Evolutionary conservation across 169 alveolate species (phyloP).

Genomic region (Perkinsus olseni): DNA sequence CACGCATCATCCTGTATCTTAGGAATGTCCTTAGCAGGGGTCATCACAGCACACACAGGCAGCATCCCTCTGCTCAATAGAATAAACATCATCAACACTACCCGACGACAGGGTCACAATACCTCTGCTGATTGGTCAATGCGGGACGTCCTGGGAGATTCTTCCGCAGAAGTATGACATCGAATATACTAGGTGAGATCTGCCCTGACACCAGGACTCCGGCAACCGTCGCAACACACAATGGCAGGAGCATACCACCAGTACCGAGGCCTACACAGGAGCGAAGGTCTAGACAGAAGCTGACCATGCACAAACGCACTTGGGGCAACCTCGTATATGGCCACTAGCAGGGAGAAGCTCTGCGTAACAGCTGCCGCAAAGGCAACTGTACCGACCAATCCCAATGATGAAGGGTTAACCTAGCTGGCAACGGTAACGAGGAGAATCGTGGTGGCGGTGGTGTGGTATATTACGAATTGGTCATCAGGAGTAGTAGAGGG

Average conservation of each 20-base stretch:
- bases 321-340: background rate
- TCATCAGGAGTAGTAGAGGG: background rate
- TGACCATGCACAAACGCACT: background rate
- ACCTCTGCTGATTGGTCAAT: background rate
- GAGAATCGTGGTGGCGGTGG: background rate
- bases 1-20: background rate
- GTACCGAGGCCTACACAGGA: background rate
- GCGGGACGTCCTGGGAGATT: background rate
- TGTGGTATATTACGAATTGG: background rate
- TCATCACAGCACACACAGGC: background rate
- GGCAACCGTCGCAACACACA: background rate
- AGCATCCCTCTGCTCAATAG: background rate
- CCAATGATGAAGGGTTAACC: background rate
- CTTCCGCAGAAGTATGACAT: background rate
- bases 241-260: background rate
- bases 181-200: background rate
- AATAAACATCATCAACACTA: background rate
- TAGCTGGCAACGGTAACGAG: background rate
- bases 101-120: background rate
- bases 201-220: background rate
- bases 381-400: background rate
- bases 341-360: background rate
- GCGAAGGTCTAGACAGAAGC: background rate
- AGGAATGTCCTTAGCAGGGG: background rate
- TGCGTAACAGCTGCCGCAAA: background rate